Evolutionary conservation across 2,329 filamentous ascomycete genomes (phyloP), one percentile per base, ranked within the genome.

Genomic region (Scedosporium dehoogii): DNA sequence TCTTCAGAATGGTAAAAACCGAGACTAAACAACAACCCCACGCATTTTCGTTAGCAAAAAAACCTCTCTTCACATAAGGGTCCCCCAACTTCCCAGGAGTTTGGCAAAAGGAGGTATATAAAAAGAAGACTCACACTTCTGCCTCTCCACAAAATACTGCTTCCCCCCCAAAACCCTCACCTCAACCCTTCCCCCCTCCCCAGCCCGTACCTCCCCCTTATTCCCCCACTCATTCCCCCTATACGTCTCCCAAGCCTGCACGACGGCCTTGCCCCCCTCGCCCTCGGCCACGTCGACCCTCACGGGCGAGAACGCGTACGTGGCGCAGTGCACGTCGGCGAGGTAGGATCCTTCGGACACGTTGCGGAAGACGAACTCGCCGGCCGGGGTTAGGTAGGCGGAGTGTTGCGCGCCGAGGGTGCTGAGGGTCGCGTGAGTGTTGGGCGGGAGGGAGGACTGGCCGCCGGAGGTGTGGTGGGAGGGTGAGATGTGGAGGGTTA

Each of bases 181-280:
- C 65, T 89, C 83, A 21, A 93, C 79, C 27, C 64, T 72, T 1
- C 71, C 75, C 38, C 76, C 74, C 23, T 73, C 76, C 59, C 80
- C 72, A 3, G 66, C 66, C 38, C 81, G 77, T 56, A 73, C 79
- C 76, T 89, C 88, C 16, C 92, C 93, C 70, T 86, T 89, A 72
- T 96, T 96, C 18, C 81, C 85, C 92, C 93, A 97, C 68, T 94
- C 90, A 69, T 96, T 93, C 0, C 91, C 92, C 58, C 91, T 81
- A 72, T 87, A 96, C 27, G 91, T 96, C 78, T 93, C 90, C 88
- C 90, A 94, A 29, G 86, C 86, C 51, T 81, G 76, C 3, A 91
- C 79, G 12, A 63, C 73, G 46, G 87, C 96, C 27, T 91, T 96
- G 78, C 92, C 89, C 87, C 89, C 93, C 23, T 86, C 86, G 44